Conservation (phyloP, 1,139 yeast species). For the Geotrichum carabidarum region DNA sequence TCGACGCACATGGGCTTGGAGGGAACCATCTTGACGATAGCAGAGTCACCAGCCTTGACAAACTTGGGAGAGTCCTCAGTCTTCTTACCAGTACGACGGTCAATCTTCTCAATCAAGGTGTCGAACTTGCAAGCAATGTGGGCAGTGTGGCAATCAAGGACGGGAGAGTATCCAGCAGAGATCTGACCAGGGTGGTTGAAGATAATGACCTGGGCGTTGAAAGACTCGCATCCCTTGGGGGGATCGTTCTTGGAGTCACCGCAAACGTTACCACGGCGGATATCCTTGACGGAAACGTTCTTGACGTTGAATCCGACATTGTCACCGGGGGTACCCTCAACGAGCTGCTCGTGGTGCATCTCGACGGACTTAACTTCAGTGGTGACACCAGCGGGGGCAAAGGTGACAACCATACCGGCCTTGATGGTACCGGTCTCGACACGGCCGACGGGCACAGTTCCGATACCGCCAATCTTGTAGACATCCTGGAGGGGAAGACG, state of each 20-base stretch:
- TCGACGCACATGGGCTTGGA: slow-evolving; percentile 97
- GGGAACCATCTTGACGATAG: slow-evolving; percentile 85
- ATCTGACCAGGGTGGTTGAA: slow-evolving; percentile 93
- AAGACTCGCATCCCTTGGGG: slow-evolving; percentile 75
- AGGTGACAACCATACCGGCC: slow-evolving; percentile 87
- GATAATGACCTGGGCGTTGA: slow-evolving; percentile 86
- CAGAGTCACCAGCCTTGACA: slow-evolving; percentile 92
- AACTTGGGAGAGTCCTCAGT: slow-evolving; percentile 77
- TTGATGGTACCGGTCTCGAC: slow-evolving; percentile 89
- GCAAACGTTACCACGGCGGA: slow-evolving; percentile 92
- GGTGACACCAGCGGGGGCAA: slow-evolving; percentile 90
- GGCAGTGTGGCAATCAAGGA: slow-evolving; percentile 91
- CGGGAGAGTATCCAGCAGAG: slow-evolving; percentile 91
- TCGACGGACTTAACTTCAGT: slow-evolving; percentile 91
- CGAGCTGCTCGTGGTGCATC: slow-evolving; percentile 88
- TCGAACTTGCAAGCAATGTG: slow-evolving; percentile 92
- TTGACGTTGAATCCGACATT: slow-evolving; percentile 93
- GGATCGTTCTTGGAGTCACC: slow-evolving; percentile 96
- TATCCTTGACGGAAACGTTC: slow-evolving; percentile 91
- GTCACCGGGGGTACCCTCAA: slow-evolving; percentile 93
- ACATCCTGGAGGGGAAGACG: slow-evolving; percentile 90
- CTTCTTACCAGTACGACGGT: slow-evolving; percentile 90
- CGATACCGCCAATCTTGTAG: slow-evolving; percentile 90
- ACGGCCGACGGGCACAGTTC: slow-evolving; percentile 93
- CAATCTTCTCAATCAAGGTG: slow-evolving; percentile 79